Evolutionary conservation across 2,329 filamentous ascomycete genomes (phyloP).

Genomic region (Aspergillus fumigatiaffinis): DNA sequence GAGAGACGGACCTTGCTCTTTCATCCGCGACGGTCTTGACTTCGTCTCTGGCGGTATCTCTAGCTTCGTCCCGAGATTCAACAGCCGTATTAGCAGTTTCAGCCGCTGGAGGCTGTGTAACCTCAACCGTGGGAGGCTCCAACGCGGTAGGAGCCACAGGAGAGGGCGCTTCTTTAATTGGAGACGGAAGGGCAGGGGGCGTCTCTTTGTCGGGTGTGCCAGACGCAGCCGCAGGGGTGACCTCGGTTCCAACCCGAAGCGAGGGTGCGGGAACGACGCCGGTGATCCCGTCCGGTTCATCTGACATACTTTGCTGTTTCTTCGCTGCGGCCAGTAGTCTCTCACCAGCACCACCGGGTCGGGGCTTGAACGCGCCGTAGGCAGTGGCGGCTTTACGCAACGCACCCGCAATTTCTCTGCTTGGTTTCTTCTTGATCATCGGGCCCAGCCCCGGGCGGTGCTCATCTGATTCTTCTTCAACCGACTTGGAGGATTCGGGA

Average conservation of each 20-base stretch:
- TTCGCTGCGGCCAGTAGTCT: conserved; percentile 59
- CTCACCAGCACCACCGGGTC: conserved; percentile 80
- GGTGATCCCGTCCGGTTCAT: conserved; percentile 84
- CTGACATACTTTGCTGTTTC: conserved; percentile 53
- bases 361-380: conserved; percentile 73
- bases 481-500: conserved; percentile 11
- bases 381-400: conserved; percentile 78
- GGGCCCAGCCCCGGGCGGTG: conserved; percentile 77
- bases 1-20: conserved; percentile 31
- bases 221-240: conserved; percentile 26
- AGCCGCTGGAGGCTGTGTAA: conserved; percentile 33
- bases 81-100: conserved; percentile 25
- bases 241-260: conserved; percentile 41
- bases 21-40: conserved; percentile 19
- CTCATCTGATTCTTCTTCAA: conserved; percentile 49
- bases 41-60: conserved; percentile 20
- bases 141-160: conserved; percentile 8
- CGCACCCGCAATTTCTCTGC: conserved; percentile 65
- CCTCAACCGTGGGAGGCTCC: conserved; percentile 35
- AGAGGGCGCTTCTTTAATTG: conserved; percentile 11
- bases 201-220: conserved; percentile 29
- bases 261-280: conserved; percentile 77
- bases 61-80: conserved; percentile 16
- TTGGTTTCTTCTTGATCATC: conserved; percentile 82
- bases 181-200: conserved; percentile 19